phyloP scores from a whole-genome alignment of 176 grass and related monocot species.

The Melocanna baccifera region DNA sequence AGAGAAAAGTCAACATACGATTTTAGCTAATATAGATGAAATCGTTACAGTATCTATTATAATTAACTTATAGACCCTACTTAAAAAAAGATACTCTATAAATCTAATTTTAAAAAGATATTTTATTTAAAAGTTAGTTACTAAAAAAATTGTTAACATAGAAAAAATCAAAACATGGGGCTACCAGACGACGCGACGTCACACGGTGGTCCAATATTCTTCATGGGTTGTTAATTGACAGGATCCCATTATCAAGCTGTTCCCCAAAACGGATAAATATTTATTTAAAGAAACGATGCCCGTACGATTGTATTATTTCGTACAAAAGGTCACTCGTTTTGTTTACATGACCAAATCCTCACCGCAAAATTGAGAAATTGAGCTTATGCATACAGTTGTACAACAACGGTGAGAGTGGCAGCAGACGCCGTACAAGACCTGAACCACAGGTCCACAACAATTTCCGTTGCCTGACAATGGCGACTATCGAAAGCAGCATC shows the following conservation, averaged over 20 bases:
- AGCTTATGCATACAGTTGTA: slow-evolving; percentile 26
- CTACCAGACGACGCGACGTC: neutral
- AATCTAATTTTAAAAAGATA: too few relatives aligned
- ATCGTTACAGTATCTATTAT: too few relatives aligned
- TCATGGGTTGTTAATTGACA: neutral
- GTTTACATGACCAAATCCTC: neutral
- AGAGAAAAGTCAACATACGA: too few relatives aligned
- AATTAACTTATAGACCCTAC: too few relatives aligned
- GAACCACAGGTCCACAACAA: neutral
- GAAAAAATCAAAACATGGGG: neutral
- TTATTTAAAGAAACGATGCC: neutral
- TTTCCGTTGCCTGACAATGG: neutral
- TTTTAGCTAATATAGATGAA: too few relatives aligned
- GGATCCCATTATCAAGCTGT: neutral
- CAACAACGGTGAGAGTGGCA: slow-evolving; percentile 9
- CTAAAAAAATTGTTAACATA: too few relatives aligned
- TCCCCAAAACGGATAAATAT: slow-evolving; percentile 6
- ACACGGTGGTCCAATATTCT: neutral
- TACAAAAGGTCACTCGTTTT: neutral
- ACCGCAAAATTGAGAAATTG: neutral
- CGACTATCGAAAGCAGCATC: neutral
- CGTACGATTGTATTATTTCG: neutral
- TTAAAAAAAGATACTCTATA: too few relatives aligned
- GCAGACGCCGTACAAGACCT: neutral
- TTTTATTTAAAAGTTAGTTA: too few relatives aligned